Evolutionary conservation across 192 early-diverging fungal species (phyloP).

Genomic region (Neocallimastix lanati): DNA sequence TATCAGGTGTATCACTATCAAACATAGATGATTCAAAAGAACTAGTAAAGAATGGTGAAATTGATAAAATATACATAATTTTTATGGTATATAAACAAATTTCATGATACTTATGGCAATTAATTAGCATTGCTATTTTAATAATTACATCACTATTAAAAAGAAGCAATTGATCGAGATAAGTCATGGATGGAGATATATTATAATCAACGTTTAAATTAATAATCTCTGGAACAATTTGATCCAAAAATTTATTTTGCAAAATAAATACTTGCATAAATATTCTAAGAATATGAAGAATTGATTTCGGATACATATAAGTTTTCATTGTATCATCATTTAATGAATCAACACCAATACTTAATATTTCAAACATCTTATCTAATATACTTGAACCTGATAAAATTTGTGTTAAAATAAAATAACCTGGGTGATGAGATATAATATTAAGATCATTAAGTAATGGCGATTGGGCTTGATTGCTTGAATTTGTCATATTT

Average conservation of each 20-base stretch:
- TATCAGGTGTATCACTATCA: constrained; percentile 20
- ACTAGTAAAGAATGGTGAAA: constrained; percentile 41
- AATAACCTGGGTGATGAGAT: constrained; percentile 60
- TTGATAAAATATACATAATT: constrained; percentile 50
- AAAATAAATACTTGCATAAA: constrained; percentile 43
- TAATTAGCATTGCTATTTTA: constrained; percentile 50
- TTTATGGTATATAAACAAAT: constrained; percentile 53
- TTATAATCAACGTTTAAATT: constrained; percentile 14
- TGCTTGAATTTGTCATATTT: not conserved
- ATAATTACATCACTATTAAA: constrained; percentile 47
- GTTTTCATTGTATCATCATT: constrained; percentile 16
- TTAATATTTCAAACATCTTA: constrained; percentile 50
- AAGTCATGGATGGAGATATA: constrained; percentile 32
- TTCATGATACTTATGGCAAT: constrained; percentile 43
- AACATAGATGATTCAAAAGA: constrained; percentile 5
- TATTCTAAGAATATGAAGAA: constrained; percentile 34
- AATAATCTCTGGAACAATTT: constrained; percentile 34
- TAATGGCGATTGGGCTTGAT: not conserved
- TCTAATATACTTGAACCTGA: constrained; percentile 49
- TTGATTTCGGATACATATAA: constrained; percentile 9
- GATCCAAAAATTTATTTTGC: constrained; percentile 56
- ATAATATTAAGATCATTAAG: not conserved
- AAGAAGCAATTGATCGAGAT: constrained; percentile 64
- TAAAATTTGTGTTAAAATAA: constrained; percentile 57
- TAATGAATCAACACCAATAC: constrained; percentile 33